phyloP scores from a whole-genome alignment of 139 green algal species.

The Dunaliella primolecta region DNA sequence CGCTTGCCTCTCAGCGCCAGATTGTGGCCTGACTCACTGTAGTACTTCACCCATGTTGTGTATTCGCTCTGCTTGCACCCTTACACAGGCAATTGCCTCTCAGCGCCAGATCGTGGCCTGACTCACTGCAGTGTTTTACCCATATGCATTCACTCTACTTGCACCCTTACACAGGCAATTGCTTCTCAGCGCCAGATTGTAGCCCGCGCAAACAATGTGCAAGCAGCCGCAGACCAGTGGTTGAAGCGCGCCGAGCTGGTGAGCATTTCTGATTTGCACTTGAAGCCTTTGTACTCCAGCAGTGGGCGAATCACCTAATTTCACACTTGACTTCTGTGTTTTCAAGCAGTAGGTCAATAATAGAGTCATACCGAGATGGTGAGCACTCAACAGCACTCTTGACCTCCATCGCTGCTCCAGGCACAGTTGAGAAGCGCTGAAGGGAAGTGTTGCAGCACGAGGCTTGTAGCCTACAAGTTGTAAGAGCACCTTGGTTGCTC shows the following conservation, averaged over 20 bases:
- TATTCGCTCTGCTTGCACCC: conserved; percentile 21
- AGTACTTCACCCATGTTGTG: neutral
- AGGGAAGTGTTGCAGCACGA: too few species aligned
- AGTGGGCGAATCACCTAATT: too few species aligned
- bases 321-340: too few species aligned
- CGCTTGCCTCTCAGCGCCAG: neutral
- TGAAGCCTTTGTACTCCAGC: too few species aligned
- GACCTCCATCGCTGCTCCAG: too few species aligned
- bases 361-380: too few species aligned
- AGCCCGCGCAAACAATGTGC: conserved; percentile 54
- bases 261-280: too few species aligned
- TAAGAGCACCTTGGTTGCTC: too few species aligned
- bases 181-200: conserved; percentile 89
- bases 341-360: too few species aligned
- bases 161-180: conserved; percentile 49
- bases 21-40: neutral
- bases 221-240: conserved; percentile 45
- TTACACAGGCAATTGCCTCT: conserved; percentile 67
- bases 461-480: too few species aligned
- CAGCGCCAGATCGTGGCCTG: conserved; percentile 80
- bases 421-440: too few species aligned
- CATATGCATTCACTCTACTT: neutral
- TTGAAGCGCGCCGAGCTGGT: conserved; percentile 74
- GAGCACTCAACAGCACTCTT: too few species aligned
- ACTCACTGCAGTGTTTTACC: neutral